A percentile compares a stretch with the other conserved stretches of the same genome.
phyloP scores from a whole-genome alignment of 768 basidiomycete species.

The Mycena sanguinolenta region DNA sequence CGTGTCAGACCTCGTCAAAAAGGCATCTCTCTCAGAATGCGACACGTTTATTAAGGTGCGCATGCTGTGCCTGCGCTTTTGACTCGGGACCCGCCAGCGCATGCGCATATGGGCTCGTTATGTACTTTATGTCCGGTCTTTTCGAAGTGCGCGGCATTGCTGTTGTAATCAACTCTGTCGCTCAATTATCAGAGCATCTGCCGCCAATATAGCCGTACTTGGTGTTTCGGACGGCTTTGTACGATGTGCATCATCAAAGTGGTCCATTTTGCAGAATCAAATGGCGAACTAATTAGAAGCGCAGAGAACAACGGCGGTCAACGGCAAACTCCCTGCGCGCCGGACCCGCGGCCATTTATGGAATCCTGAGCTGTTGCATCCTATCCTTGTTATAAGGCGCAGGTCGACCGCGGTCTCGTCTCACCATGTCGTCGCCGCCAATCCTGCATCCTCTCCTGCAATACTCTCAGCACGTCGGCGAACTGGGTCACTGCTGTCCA shows the following conservation, averaged over 20 bases:
- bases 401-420: neutral
- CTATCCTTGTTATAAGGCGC: constrained; percentile 18
- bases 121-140: neutral
- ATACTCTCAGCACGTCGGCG: constrained; percentile 52
- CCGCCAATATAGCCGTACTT: constrained; percentile 14
- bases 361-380: constrained; percentile 29
- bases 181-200: neutral
- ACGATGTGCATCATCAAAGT: constrained; percentile 9
- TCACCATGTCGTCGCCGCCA: constrained; percentile 40
- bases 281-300: constrained; percentile 15
- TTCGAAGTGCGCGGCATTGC: neutral
- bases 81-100: constrained; percentile 21
- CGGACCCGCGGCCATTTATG: constrained; percentile 32
- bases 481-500: constrained; percentile 43
- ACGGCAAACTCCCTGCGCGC: constrained; percentile 7
- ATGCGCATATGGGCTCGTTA: neutral
- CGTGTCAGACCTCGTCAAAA: constrained; percentile 26
- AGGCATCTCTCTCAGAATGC: neutral
- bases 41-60: constrained; percentile 14
- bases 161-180: constrained; percentile 6
- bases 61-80: constrained; percentile 28
- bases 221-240: constrained; percentile 8
- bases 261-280: constrained; percentile 24
- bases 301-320: constrained; percentile 24
- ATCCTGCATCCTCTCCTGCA: constrained; percentile 53